phyloP scores from a whole-genome alignment of 2,329 filamentous ascomycete species.

The Penicillium sp. region DNA sequence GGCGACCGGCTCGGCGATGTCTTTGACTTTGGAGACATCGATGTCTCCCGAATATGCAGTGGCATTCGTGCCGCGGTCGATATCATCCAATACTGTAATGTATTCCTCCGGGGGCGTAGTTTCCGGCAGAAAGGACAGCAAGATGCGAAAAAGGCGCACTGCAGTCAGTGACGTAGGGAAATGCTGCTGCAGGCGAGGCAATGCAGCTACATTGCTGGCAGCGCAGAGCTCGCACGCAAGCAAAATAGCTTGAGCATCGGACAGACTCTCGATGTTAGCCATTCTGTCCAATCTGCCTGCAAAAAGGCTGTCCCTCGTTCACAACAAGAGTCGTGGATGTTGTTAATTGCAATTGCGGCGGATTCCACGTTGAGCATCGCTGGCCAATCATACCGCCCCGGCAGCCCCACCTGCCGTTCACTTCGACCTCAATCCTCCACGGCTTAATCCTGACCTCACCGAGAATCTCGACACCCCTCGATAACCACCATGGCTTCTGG shows the following conservation, averaged over 20 bases:
- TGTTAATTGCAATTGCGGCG: slow-evolving; percentile 12
- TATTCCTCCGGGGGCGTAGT: slow-evolving; percentile 51
- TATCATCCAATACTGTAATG: slow-evolving; percentile 44
- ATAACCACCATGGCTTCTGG: slow-evolving; percentile 45
- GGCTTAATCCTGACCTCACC: slow-evolving; percentile 3
- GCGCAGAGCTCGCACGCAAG: slow-evolving; percentile 56
- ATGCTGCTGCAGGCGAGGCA: slow-evolving; percentile 50
- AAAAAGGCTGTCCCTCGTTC: not conserved
- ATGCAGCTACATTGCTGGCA: slow-evolving; percentile 49
- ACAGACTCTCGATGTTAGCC: slow-evolving; percentile 40
- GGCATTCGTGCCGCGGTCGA: slow-evolving; percentile 34
- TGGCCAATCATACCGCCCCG: slow-evolving; percentile 9
- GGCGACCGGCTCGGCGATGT: slow-evolving; percentile 48
- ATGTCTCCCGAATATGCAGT: slow-evolving; percentile 31
- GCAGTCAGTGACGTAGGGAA: slow-evolving; percentile 47
- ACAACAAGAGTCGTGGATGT: not conserved
- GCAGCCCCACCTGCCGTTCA: not conserved
- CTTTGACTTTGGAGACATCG: slow-evolving; percentile 45
- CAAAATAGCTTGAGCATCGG: slow-evolving; percentile 55
- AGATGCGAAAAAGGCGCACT: slow-evolving; percentile 54
- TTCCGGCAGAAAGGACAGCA: slow-evolving; percentile 61
- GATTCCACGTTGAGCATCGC: slow-evolving; percentile 13
- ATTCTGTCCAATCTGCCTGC: slow-evolving; percentile 22
- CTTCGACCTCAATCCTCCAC: not conserved
- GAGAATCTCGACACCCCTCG: slow-evolving; percentile 21